Base-by-base conservation (phyloP, 306 rosid species). In the Canavalia gladiata region DNA sequence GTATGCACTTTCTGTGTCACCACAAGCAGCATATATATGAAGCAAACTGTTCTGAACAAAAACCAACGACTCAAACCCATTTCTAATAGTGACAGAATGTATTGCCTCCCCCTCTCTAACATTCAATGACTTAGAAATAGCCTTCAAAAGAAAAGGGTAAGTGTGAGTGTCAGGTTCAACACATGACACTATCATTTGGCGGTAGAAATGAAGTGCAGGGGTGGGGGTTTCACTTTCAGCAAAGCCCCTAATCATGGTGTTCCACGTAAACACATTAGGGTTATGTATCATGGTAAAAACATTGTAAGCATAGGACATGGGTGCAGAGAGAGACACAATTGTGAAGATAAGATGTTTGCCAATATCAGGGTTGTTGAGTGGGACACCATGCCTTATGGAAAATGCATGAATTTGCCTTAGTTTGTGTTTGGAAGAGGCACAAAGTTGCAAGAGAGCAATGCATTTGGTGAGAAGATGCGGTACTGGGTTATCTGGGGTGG, bases 111-210 rank as follows among this genome's bases (percentile, higher is more conserved):
- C 92, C 34, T 89, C 90, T 74, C 80, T 80, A 68, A 76, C 75
- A 79, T 78, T 78, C 76, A 77, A 58, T 0, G 85, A 76, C 87
- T 82, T 89, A 0, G 92, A 65, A 72, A 89, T 67, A 45, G 90
- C 92, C 81, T 89, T 89, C 2, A 89, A 83, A 56, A 89, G 88
- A 82, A 86, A 89, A 63, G 92, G 92, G 83, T 86, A 89, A 68
- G 92, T 89, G 58, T 89, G 90, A 9, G 90, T 86, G 74, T 89
- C 92, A 42, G 92, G 90, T 63, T 86, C 73, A 29, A 89, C 72
- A 25, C 72, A 35, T 9, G 82, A 84, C 41, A 42, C 46, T 2
- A 43, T 8, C 88, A 89, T 86, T 43, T 80, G 64, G 9, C 80
- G 62, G 60, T 89, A 89, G 1, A 86, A 54, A 42, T 25, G 18